A percentile compares a stretch with the other conserved stretches of the same genome.
Evolutionary conservation across 352 stramenopile genomes (phyloP).

Genomic region (Phytophthora macrochlamydospora): DNA sequence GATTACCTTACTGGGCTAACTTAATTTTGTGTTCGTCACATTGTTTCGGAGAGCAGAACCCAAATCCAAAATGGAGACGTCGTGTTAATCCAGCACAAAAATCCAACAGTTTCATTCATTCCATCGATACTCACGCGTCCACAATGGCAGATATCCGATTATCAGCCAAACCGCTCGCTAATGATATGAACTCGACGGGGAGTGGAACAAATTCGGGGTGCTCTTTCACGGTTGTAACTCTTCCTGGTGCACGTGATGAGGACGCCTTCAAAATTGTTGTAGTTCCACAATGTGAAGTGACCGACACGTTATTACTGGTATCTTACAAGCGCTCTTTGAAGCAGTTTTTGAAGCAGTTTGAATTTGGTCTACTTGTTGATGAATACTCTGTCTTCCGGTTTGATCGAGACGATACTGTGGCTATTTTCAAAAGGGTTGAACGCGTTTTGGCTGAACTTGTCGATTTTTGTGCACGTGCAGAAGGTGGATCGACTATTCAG

Average conservation of each 20-base stretch:
- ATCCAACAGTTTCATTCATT: slow-evolving; percentile 65
- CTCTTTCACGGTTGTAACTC: slow-evolving; percentile 51
- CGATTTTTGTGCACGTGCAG: slow-evolving; percentile 44
- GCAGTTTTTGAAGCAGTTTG: slow-evolving; percentile 49
- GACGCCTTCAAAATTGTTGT: slow-evolving; percentile 70
- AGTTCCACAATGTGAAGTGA: slow-evolving; percentile 50
- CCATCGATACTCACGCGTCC: slow-evolving; percentile 65
- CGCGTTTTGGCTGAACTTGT: slow-evolving; percentile 52
- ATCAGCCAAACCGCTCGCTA: slow-evolving; percentile 59
- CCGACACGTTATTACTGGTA: slow-evolving; percentile 64
- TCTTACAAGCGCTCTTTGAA: slow-evolving; percentile 58
- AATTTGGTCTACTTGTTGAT: background rate
- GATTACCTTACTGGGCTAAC: too few relatives aligned
- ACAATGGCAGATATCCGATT: slow-evolving; percentile 70
- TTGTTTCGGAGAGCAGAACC: slow-evolving; percentile 20
- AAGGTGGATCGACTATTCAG: slow-evolving; percentile 26
- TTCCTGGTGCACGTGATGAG: slow-evolving; percentile 63
- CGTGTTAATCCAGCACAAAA: slow-evolving; percentile 63
- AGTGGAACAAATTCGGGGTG: slow-evolving; percentile 24
- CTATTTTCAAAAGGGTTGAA: slow-evolving; percentile 44
- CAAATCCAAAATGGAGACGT: slow-evolving; percentile 57
- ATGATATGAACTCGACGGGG: slow-evolving; percentile 20
- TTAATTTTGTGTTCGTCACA: too few relatives aligned
- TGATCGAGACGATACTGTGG: slow-evolving; percentile 40
- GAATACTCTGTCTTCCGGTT: slow-evolving; percentile 26